Evolutionary conservation across 176 grass and related monocot species (phyloP).

Genomic region (Urochloa ruziziensis): DNA sequence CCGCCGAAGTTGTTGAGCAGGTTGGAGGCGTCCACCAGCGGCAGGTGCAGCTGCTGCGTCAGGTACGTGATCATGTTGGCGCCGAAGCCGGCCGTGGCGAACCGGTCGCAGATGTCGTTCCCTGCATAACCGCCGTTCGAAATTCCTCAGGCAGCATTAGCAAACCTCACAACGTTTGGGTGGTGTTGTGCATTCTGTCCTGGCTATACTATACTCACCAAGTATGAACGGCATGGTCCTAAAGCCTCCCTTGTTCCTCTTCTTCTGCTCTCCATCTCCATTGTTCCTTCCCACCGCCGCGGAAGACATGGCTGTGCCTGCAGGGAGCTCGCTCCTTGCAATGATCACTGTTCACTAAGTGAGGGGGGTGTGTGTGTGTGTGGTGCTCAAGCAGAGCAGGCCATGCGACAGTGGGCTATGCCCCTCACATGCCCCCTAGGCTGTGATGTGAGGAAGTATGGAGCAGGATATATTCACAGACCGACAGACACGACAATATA

Average conservation of each 20-base stretch:
- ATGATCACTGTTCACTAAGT: neutral
- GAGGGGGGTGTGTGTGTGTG: neutral
- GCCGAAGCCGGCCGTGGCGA: constrained; percentile 56
- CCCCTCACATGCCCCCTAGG: neutral
- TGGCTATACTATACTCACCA: no score
- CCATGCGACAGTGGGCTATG: neutral
- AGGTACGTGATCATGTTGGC: constrained; percentile 86
- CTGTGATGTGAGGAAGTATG: constrained; percentile 1
- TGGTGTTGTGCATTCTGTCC: no score
- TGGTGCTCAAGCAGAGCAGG: neutral
- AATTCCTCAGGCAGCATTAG: no score
- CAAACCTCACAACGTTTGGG: no score
- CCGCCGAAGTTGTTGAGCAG: constrained; percentile 66
- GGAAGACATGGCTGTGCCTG: neutral
- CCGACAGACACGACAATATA: neutral
- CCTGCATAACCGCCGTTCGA: no score
- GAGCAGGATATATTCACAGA: constrained; percentile 14
- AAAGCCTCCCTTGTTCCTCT: constrained; percentile 58
- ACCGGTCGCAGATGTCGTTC: constrained; percentile 62
- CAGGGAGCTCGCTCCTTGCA: neutral
- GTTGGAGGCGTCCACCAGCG: constrained; percentile 69
- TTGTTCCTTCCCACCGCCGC: neutral
- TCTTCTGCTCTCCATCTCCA: constrained; percentile 20
- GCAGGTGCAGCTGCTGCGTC: constrained; percentile 64
- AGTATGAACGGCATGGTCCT: constrained; percentile 84